Evolutionary conservation across 805 yeast species (phyloP).

Genomic region (Suhomyces sp.): DNA sequence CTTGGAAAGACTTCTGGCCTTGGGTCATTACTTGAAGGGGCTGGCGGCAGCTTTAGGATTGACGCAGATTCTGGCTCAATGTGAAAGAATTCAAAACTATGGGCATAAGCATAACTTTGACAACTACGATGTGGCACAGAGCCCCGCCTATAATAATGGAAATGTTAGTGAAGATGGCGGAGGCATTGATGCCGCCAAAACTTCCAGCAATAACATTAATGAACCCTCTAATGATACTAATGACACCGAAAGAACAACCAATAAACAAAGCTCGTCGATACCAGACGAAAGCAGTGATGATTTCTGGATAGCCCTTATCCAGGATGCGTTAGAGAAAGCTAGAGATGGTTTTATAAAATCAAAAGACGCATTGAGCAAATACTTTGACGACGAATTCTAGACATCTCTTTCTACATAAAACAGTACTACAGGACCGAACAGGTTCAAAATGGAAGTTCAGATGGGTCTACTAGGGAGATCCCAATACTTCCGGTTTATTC

Average conservation of each 20-base stretch:
- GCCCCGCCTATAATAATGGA: slow-evolving; percentile 1
- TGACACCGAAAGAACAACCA: slow-evolving; percentile 5
- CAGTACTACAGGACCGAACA: not conserved
- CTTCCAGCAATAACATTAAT: slow-evolving; percentile 19
- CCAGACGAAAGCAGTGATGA: slow-evolving; percentile 23
- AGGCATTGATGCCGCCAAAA: slow-evolving; percentile 21
- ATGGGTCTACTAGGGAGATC: not conserved
- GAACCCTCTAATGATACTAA: slow-evolving; percentile 10
- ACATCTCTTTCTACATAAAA: not conserved
- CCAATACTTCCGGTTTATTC: not conserved
- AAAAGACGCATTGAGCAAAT: slow-evolving; percentile 49
- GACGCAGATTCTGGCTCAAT: slow-evolving; percentile 73
- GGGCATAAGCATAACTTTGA: slow-evolving; percentile 55
- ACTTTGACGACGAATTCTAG: slow-evolving; percentile 39
- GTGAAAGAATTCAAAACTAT: slow-evolving; percentile 91
- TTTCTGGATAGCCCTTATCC: slow-evolving; percentile 43
- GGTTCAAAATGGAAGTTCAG: not conserved
- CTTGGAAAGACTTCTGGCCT: slow-evolving; percentile 59
- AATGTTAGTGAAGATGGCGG: slow-evolving; percentile 17
- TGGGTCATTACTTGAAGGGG: slow-evolving; percentile 94
- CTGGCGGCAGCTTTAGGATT: slow-evolving; percentile 93
- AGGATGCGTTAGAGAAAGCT: slow-evolving; percentile 53
- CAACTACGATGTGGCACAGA: slow-evolving; percentile 21
- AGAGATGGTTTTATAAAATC: slow-evolving; percentile 50
- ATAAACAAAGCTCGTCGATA: slow-evolving; percentile 9